Evolutionary conservation across 2,329 filamentous ascomycete species (phyloP).

Genomic region (Cytospora piceicola): DNA sequence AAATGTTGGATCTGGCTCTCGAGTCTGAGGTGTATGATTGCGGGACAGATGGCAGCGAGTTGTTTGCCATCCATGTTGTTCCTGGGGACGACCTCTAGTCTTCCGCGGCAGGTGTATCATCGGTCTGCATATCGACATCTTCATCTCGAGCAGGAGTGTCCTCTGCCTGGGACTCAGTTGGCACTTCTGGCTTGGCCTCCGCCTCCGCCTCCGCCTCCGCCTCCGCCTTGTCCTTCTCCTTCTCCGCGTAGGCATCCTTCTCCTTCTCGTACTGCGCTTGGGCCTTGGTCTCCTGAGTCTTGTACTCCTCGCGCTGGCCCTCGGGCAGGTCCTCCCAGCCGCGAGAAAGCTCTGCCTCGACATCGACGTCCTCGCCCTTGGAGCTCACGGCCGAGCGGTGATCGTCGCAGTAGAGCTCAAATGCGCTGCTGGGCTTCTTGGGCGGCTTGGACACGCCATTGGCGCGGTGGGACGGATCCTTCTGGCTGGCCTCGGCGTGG

Average conservation of each 20-base stretch:
- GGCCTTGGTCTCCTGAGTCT: conserved; percentile 47
- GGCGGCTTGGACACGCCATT: conserved; percentile 48
- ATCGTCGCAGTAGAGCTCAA: conserved; percentile 60
- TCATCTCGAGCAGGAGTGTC: conserved; percentile 46
- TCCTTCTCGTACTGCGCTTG: conserved; percentile 48
- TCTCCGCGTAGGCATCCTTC: conserved; percentile 42
- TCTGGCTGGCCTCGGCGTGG: conserved; percentile 42
- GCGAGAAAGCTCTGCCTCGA: conserved; percentile 60
- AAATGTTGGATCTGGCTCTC: background rate
- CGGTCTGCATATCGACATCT: conserved; percentile 54
- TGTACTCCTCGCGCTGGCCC: conserved; percentile 54
- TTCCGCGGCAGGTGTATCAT: conserved; percentile 42
- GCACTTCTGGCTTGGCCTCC: conserved; percentile 29
- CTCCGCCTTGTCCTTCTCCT: conserved; percentile 42
- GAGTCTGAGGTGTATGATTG: background rate
- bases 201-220: conserved; percentile 31
- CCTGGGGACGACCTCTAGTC: background rate
- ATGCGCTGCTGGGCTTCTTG: conserved; percentile 53
- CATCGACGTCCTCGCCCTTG: conserved; percentile 49
- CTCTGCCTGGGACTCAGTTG: conserved; percentile 32
- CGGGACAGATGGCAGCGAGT: background rate
- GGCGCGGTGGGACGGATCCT: conserved; percentile 34
- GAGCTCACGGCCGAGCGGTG: conserved; percentile 49
- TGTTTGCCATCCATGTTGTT: background rate
- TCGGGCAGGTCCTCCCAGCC: conserved; percentile 59